These are phyloP conservation scores for Chaetomium cochliodes DNA, from an alignment of 495 filamentous ascomycete genomes.

Conservation along the genomic window DNA sequence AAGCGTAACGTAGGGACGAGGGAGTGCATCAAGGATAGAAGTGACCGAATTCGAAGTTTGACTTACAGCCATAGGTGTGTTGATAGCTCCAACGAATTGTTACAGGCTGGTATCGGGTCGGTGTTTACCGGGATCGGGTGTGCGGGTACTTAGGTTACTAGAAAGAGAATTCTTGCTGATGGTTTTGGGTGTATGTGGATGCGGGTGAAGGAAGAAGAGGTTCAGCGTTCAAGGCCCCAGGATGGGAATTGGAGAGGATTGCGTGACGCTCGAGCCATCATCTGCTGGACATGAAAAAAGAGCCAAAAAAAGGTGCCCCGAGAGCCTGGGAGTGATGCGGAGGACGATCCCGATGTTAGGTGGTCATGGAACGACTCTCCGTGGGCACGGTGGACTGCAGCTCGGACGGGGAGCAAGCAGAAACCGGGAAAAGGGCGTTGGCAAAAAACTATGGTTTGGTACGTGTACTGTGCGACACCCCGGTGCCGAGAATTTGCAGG, in stretches of 20 bases:
- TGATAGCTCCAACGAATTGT: too few species aligned
- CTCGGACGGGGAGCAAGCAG: constrained; percentile 18
- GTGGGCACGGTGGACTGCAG: background rate
- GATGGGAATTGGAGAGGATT: background rate
- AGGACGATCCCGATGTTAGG: background rate
- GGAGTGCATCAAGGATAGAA: background rate
- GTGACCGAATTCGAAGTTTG: background rate
- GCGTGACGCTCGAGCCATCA: constrained; percentile 1
- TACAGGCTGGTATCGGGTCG: too few species aligned
- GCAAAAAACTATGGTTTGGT: constrained; percentile 19
- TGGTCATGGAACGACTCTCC: constrained; percentile 1
- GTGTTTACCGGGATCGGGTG: too few species aligned
- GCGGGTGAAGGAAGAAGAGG: background rate
- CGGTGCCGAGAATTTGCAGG: constrained; percentile 30
- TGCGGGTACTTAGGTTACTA: background rate
- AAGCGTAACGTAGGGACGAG: background rate
- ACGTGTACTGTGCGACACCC: constrained; percentile 22
- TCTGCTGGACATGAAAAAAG: background rate
- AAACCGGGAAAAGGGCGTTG: constrained; percentile 18
- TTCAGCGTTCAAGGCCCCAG: background rate
- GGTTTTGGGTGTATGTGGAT: background rate
- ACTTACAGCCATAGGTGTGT: background rate
- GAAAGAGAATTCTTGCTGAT: background rate
- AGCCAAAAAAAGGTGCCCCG: background rate
- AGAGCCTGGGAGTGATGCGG: background rate